Evolutionary conservation across 2,329 filamentous ascomycete species (phyloP).

Genomic region (Mycosphaerella sp.): DNA sequence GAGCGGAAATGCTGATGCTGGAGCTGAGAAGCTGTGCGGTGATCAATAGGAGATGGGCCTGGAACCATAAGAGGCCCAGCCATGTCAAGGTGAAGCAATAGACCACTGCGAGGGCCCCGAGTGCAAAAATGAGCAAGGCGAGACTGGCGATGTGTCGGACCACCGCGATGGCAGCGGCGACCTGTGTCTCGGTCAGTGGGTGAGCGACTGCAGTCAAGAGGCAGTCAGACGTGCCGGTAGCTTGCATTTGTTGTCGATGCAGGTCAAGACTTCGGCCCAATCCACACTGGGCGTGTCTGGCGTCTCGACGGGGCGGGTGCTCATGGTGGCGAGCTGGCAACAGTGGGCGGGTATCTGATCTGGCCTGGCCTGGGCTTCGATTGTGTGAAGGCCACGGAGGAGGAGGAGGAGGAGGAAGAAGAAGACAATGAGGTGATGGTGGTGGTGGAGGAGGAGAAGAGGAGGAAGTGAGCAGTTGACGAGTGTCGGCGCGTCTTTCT

Average conservation of each 20-base stretch:
- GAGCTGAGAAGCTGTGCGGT: background rate
- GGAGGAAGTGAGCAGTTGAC: no score
- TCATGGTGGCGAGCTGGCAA: background rate
- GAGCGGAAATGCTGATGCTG: background rate
- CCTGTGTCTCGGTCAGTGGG: conserved; percentile 6
- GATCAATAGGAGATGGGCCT: conserved; percentile 7
- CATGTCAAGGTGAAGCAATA: conserved; percentile 15
- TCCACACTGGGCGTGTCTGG: background rate
- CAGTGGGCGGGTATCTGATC: background rate
- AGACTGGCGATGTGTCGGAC: conserved; percentile 9
- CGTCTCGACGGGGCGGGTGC: background rate
- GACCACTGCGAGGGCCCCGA: conserved; percentile 6
- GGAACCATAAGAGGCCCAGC: conserved; percentile 15
- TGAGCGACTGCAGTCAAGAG: background rate
- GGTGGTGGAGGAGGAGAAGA: no score
- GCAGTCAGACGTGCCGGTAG: conserved; percentile 4
- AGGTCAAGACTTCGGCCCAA: background rate
- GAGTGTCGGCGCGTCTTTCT: no score
- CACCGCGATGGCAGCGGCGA: conserved; percentile 10
- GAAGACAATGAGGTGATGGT: no score
- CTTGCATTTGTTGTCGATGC: background rate
- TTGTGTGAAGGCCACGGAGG: background rate
- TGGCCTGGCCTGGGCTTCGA: no score
- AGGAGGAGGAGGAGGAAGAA: no score
- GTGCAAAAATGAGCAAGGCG: conserved; percentile 12